Base-by-base conservation (phyloP, 73 alveolate genomes). In the Stentor roeselii region DNA sequence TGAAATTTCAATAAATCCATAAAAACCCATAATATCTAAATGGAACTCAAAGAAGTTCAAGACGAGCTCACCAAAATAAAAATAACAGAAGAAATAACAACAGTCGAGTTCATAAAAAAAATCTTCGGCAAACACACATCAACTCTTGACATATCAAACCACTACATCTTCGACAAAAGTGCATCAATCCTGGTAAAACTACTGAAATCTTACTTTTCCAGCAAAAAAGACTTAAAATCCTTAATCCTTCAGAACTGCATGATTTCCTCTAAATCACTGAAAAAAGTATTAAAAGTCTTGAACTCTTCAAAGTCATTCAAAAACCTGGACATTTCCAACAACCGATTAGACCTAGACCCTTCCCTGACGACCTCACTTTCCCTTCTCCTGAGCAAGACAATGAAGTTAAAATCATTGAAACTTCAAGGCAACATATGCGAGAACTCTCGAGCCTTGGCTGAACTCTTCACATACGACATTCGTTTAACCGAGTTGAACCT, bases 21-120 rank as follows among this genome's bases (percentile, higher is more conserved):
- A 50, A 50, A 50, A 11, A 50, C 6, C 67, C 6, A 50, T 50
- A 21, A 67, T 27, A 67, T 21, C 0, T 30, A 30, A 30, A 67
- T 67, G 80, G 80, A 67, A 67, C 80, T 67, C 11, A 67, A 67
- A 67, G 80, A 67, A 67, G 80, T 32, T n/a, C 80, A 67, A 34
- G 80, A 67, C 37, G 80, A 67, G 80, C 37, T 67, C 11, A 67
- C 37, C 14, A 67, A 67, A 32, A 1, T 67, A 0, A 67, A 67
- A 67, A 14, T 67, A 32, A 67, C n/a, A 30, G 80, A 67, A 67
- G 80, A 67, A 32, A 21, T 67, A 15, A 34, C 34, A 21, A 67
- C 80, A 67, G 42, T 67, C 2, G 80, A 67, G 34, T 67, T 21
- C 80, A 67, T 2, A 15, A 67, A 67, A 67, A 67, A 34, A 67